Evolutionary conservation across 2,329 filamentous ascomycete species (phyloP).

Genomic region (Penicillium janthinellum): DNA sequence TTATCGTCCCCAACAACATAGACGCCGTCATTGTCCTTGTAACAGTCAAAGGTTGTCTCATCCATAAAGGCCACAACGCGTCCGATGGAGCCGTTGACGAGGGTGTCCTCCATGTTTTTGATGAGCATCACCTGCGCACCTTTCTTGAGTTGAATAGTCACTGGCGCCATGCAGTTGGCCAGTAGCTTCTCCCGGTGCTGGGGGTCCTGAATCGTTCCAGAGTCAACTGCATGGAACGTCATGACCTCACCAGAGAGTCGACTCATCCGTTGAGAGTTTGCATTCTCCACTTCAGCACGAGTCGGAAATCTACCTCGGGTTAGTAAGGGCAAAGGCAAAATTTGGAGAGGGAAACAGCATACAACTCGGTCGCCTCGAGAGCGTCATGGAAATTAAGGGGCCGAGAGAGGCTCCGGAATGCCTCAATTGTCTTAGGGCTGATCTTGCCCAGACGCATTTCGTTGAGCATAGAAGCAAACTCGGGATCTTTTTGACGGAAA

Average conservation of each 20-base stretch:
- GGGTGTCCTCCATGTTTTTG: constrained; percentile 92
- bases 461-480: constrained; percentile 93
- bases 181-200: constrained; percentile 74
- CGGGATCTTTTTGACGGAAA: constrained; percentile 89
- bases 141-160: constrained; percentile 76
- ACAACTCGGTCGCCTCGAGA: constrained; percentile 82
- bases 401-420: constrained; percentile 73
- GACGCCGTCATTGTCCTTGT: constrained; percentile 59
- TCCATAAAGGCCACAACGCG: constrained; percentile 82
- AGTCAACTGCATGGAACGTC: constrained; percentile 73
- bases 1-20: constrained; percentile 55
- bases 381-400: constrained; percentile 72
- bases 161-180: constrained; percentile 90
- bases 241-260: constrained; percentile 68
- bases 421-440: constrained; percentile 70
- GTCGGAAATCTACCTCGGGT: constrained; percentile 71
- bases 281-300: constrained; percentile 81
- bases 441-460: constrained; percentile 93
- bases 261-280: constrained; percentile 74
- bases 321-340: constrained; percentile 20
- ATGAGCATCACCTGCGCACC: constrained; percentile 99
- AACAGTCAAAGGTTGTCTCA: constrained; percentile 62
- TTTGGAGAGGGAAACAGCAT: constrained; percentile 28
- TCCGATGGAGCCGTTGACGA: constrained; percentile 93
- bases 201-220: constrained; percentile 67